Evolutionary conservation across 1,284 basidiomycete genomes (phyloP), one percentile per base, ranked within the genome.

Genomic region (Moesziomyces globuligerus): DNA sequence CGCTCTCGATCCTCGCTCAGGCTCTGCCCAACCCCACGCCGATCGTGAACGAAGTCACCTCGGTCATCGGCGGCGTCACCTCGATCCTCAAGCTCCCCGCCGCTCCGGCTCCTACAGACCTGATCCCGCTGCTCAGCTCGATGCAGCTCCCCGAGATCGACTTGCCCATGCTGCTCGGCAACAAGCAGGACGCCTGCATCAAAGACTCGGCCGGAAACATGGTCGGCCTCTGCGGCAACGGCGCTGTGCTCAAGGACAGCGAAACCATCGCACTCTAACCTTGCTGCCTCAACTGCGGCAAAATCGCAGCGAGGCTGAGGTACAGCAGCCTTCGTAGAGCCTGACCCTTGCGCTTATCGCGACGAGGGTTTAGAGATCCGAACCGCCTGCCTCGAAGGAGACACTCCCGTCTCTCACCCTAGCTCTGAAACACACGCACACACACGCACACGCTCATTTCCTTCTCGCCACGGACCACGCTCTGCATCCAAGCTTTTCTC

Each of bases 181-280:
- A 58, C 32, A 51, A 58, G 44, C 34, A 62, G 34, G 40, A 62
- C 26, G 40, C 47, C 7, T 69, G 66, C 44, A 47, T 59, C 50
- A 62, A 61, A 48, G 59, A 69, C 36, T 45, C 18, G 6, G 37
- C 44, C 4, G 66, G 59, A 6, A 62, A 69, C 48, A 44, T 49
- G 48, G 38, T 69, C 37, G 59, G 66, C 4, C 23, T 62, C 5
- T 69, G 66, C 29, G 48, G 24, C 3, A 41, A 40, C 36, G 55
- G 54, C n/a, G 58, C 54, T 9, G 10, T 69, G 26, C 26, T 69
- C 55, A 69, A 58, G 25, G 55, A 69, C 29, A 55, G 58, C 44
- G 59, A 69, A 40, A 36, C 32, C 1, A 43, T 69, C 25, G 48
- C 46, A 6, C 3, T 69, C 44, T 51, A 24, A n/a, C n/a, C n/a